phyloP scores from a whole-genome alignment of 2,329 filamentous ascomycete species.

The Graphiopsis chlorocephala region DNA sequence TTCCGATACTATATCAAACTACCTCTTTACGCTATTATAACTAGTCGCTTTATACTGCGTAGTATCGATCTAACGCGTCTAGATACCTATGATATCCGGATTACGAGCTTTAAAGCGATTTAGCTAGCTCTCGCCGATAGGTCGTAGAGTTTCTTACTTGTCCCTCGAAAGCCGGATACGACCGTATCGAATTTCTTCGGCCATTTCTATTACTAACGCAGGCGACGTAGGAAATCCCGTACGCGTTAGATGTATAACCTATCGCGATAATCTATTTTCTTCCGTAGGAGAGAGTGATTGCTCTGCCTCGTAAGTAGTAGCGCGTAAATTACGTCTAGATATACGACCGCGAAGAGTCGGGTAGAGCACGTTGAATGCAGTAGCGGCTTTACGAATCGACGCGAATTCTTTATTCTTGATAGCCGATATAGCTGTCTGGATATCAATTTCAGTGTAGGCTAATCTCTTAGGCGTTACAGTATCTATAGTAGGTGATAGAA shows the following conservation, averaged over 20 bases:
- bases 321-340: conserved; percentile 12
- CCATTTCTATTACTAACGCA: conserved; percentile 15
- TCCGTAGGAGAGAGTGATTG: conserved; percentile 16
- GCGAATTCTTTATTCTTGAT: too few relatives aligned
- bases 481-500: too few relatives aligned
- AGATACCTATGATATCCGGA: conserved; percentile 12
- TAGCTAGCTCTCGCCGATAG: conserved; percentile 15
- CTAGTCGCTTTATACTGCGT: conserved; percentile 7
- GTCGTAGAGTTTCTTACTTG: neutral
- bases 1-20: conserved; percentile 15
- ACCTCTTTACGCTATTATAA: conserved; percentile 12
- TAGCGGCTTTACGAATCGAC: too few relatives aligned
- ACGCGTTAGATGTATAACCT: conserved; percentile 5
- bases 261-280: conserved; percentile 10
- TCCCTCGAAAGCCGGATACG: conserved; percentile 5
- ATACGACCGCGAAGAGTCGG: neutral
- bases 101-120: conserved; percentile 10
- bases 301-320: conserved; percentile 3
- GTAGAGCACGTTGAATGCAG: too few relatives aligned
- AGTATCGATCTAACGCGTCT: conserved; percentile 14
- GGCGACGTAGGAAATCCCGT: conserved; percentile 15
- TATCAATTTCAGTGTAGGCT: too few relatives aligned
- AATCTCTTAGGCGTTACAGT: too few relatives aligned
- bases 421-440: too few relatives aligned
- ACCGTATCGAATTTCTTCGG: conserved; percentile 12